phyloP scores from a whole-genome alignment of 768 basidiomycete genomes.

The Mycena pura region DNA sequence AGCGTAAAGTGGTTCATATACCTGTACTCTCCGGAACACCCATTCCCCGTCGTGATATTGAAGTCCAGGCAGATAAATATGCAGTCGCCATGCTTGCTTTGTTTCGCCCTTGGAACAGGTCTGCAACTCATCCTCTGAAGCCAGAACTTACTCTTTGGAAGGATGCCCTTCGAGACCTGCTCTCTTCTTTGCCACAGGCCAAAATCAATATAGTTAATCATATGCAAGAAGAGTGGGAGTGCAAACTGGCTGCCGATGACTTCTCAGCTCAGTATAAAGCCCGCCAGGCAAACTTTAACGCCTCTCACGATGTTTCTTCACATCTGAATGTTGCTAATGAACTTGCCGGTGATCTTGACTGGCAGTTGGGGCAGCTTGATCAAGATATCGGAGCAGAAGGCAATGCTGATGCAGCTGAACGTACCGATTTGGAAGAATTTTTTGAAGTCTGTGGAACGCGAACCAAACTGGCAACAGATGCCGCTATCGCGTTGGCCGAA shows the following conservation, averaged over 20 bases:
- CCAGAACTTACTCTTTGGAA: not conserved
- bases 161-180: not conserved
- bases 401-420: not conserved
- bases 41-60: constrained; percentile 11
- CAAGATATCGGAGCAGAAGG: not conserved
- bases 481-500: not conserved
- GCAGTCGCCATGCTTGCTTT: constrained; percentile 18
- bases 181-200: not conserved
- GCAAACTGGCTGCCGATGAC: constrained; percentile 12
- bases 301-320: not conserved
- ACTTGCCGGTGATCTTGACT: constrained; percentile 1
- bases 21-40: constrained; percentile 17
- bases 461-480: not conserved
- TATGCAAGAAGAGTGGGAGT: constrained; percentile 24
- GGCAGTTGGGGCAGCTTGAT: constrained; percentile 12
- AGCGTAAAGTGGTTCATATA: not conserved
- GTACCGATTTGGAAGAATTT: not conserved
- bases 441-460: not conserved
- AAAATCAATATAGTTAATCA: constrained; percentile 9
- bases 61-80: not conserved
- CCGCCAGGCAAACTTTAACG: not conserved
- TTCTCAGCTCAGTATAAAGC: constrained; percentile 13
- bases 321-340: not conserved
- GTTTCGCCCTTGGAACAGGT: constrained; percentile 16
- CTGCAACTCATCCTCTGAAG: constrained; percentile 4